Evolutionary conservation across 352 stramenopile genomes (phyloP).

Genomic region (Plasmopara viticola): DNA sequence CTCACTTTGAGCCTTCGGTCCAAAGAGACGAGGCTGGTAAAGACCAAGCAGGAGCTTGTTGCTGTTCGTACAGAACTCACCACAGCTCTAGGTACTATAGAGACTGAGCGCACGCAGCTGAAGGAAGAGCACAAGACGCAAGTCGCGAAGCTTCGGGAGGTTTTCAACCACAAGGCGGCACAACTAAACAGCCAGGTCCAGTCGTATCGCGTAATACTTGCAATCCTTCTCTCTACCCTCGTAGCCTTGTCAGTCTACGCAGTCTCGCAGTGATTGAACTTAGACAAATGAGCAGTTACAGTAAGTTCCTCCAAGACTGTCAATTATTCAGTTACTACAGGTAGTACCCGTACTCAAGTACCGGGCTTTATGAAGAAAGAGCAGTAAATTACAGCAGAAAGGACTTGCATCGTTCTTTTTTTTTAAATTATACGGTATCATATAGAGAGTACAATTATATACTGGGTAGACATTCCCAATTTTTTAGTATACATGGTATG

Average conservation of each 20-base stretch:
- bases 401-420: neutral
- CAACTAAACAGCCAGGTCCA: conserved; percentile 36
- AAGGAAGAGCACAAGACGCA: conserved; percentile 35
- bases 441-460: no score
- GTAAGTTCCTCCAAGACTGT: no score
- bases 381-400: neutral
- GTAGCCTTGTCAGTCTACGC: conserved; percentile 48
- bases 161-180: conserved; percentile 23
- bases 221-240: conserved; percentile 48
- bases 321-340: no score
- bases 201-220: conserved; percentile 50
- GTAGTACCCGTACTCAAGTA: no score
- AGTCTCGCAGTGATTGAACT: conserved; percentile 30
- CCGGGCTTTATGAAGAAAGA: no score
- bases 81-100: conserved; percentile 15
- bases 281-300: conserved; percentile 3
- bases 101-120: conserved; percentile 22
- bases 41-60: conserved; percentile 49
- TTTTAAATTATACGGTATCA: no score
- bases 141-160: conserved; percentile 33
- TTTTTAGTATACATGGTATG: neutral
- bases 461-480: no score
- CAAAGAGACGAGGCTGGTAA: conserved; percentile 65
- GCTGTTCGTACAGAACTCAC: conserved; percentile 38
- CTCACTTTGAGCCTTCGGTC: conserved; percentile 49